Percentiles rank a stretch among this genome's conserved stretches.
phyloP scores from a whole-genome alignment of 2,329 filamentous ascomycete species.

The Cytospora piceicola region DNA sequence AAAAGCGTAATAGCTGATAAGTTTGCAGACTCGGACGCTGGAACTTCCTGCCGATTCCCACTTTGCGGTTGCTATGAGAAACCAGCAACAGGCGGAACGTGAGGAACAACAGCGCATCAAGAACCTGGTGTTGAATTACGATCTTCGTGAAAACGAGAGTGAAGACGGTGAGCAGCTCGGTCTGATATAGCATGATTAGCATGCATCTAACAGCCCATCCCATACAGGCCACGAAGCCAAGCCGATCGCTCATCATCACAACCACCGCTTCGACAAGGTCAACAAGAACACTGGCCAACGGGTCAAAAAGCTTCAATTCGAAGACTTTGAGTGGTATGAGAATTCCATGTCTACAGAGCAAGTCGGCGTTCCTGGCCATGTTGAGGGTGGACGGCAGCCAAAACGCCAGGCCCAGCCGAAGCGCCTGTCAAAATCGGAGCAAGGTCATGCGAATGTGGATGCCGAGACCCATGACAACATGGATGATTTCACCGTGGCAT shows the following conservation, averaged over 20 bases:
- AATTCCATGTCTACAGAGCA: slow-evolving; percentile 7
- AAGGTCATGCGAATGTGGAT: slow-evolving; percentile 15
- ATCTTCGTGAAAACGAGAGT: slow-evolving; percentile 83
- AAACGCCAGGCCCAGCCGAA: slow-evolving; percentile 4
- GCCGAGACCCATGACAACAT: slow-evolving; percentile 6
- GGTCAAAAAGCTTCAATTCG: slow-evolving; percentile 87
- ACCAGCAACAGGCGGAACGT: slow-evolving; percentile 89
- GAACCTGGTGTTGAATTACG: slow-evolving; percentile 94
- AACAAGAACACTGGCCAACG: slow-evolving; percentile 74
- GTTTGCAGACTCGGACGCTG: slow-evolving; percentile 78
- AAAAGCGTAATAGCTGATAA: slow-evolving; percentile 28
- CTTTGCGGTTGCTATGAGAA: slow-evolving; percentile 95
- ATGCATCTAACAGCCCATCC: background rate
- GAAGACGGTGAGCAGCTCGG: slow-evolving; percentile 67
- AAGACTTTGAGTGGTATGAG: slow-evolving; percentile 93
- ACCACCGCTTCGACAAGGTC: slow-evolving; percentile 57
- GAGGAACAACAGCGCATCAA: slow-evolving; percentile 99
- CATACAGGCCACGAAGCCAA: slow-evolving; percentile 53
- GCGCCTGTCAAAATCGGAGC: slow-evolving; percentile 19
- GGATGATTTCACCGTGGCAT: slow-evolving; percentile 16
- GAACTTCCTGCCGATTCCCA: slow-evolving; percentile 88
- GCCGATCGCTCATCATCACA: slow-evolving; percentile 53
- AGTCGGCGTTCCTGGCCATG: slow-evolving; percentile 8
- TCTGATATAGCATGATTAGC: background rate
- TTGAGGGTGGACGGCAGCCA: slow-evolving; percentile 15